These are phyloP conservation scores for Fusarium nelsonii DNA, from an alignment of 2,329 filamentous ascomycete genomes.

Conservation along the genomic window DNA sequence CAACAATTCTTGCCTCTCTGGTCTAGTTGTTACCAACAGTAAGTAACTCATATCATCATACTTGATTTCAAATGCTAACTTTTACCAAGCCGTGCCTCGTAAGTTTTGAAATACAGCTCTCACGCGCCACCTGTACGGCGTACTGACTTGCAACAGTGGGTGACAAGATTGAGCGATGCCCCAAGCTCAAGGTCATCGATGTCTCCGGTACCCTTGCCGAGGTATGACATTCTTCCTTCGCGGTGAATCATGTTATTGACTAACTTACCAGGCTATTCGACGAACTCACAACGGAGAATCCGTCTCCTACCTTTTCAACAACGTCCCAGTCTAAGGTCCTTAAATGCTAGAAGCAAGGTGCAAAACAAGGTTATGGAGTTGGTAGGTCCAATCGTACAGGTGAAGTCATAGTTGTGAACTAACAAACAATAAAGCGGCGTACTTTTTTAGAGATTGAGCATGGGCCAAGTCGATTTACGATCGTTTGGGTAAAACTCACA, in stretches of 20 bases:
- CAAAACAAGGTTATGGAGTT: conserved; percentile 44
- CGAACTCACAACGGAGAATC: conserved; percentile 75
- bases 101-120: conserved; percentile 20
- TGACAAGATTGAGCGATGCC: conserved; percentile 82
- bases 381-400: conserved; percentile 31
- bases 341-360: conserved; percentile 15
- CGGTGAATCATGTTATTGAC: conserved; percentile 16
- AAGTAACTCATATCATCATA: conserved; percentile 41
- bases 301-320: conserved; percentile 76
- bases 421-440: conserved; percentile 41
- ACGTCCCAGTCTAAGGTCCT: conserved; percentile 65
- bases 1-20: conserved; percentile 80
- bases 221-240: conserved; percentile 47
- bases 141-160: conserved; percentile 59
- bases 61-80: conserved; percentile 41
- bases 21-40: conserved; percentile 90
- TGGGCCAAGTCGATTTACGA: conserved; percentile 30
- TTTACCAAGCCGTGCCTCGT: conserved; percentile 53
- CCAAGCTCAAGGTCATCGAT: conserved; percentile 89
- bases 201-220: conserved; percentile 86
- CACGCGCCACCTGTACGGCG: background rate
- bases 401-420: conserved; percentile 18
- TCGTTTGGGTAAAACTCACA: conserved; percentile 34
- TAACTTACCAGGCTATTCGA: conserved; percentile 67
- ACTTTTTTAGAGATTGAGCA: conserved; percentile 36